Base-by-base conservation (phyloP, 352 stramenopile genomes). In the Pythium oligandrum region DNA sequence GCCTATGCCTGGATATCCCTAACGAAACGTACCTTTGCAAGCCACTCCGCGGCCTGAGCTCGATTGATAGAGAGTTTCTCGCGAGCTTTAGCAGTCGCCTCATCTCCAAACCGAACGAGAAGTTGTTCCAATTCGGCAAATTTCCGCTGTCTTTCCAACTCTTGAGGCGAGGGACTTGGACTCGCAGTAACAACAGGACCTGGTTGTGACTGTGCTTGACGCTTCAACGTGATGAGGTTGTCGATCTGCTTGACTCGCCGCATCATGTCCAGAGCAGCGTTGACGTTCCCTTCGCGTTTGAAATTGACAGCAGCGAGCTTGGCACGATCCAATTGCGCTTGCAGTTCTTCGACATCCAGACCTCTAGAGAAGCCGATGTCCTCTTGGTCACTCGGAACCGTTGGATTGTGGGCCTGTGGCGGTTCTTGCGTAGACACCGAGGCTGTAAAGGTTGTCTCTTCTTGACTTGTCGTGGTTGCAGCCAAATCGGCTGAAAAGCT, bases 181-280 rank as follows among this genome's bases (percentile, higher is more conserved):
- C 1, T 8, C 7, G 7, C 7, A 42, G 38, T 8, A 42, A 42
- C 7, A 8, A 42, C 38, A 8, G 7, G 12, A n/a, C n/a, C 26
- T 4, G 32, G 37, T 50, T 53, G 11, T 26, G 61, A 52, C 8
- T 50, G 40, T 36, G 35, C 37, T 46, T 66, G 57, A 4, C 77
- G 66, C 37, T 85, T 88, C 34, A 79, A 57, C 38, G 75, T 48
- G 30, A 91, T 71, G 1, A 87, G 61, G 34, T 62, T 61, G 53
- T 93, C 72, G 40, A 91, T 79, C 44, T 87, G 72, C 59, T 93
- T 93, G 7, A 74, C 55, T n/a, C 75, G 75, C 10, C 75, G 70
- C 74, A 93, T 78, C 26, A 68, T 71, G 6, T 77, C 73, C n/a
- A 90, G 49, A 1, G 83, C 83, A 30, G 61, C 76, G 35, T 78